These are phyloP conservation scores for Pulveroboletus sp. DNA, from an alignment of 768 basidiomycete genomes.

Conservation along the genomic window DNA sequence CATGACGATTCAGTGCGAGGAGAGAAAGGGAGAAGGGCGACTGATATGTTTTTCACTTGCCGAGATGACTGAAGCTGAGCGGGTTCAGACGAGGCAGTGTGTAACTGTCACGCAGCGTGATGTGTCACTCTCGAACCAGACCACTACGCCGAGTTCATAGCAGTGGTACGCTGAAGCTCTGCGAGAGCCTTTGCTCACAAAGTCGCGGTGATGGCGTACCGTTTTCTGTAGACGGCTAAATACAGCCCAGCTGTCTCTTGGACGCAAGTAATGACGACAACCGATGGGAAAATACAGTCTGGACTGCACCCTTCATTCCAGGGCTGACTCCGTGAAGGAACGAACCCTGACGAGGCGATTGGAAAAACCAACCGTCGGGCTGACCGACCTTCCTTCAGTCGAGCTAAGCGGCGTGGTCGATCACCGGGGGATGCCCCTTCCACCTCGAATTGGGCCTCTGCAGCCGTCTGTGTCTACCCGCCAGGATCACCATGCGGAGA, in stretches of 20 bases:
- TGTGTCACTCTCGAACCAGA: constrained; percentile 13
- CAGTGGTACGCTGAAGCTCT: too few species aligned
- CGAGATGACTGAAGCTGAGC: constrained; percentile 10
- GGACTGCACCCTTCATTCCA: neutral
- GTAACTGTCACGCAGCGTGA: constrained; percentile 18
- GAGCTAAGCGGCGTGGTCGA: neutral
- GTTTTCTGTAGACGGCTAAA: too few species aligned
- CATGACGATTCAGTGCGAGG: constrained; percentile 18
- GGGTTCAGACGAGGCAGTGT: constrained; percentile 9
- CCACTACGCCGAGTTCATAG: too few species aligned
- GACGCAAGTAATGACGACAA: neutral
- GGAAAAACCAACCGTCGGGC: neutral
- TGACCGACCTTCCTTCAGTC: neutral
- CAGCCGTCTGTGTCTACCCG: too few species aligned
- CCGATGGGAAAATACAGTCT: neutral
- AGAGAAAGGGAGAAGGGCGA: neutral
- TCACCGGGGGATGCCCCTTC: neutral
- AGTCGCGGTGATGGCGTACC: too few species aligned
- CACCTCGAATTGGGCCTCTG: neutral
- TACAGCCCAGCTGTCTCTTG: neutral
- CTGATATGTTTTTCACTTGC: constrained; percentile 13
- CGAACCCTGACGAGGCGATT: neutral
- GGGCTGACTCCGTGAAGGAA: neutral
- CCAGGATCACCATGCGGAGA: neutral
- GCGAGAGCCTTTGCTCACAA: too few species aligned